Conservation (phyloP, 129 eudicot genomes). For the Flaveria bidentis region DNA sequence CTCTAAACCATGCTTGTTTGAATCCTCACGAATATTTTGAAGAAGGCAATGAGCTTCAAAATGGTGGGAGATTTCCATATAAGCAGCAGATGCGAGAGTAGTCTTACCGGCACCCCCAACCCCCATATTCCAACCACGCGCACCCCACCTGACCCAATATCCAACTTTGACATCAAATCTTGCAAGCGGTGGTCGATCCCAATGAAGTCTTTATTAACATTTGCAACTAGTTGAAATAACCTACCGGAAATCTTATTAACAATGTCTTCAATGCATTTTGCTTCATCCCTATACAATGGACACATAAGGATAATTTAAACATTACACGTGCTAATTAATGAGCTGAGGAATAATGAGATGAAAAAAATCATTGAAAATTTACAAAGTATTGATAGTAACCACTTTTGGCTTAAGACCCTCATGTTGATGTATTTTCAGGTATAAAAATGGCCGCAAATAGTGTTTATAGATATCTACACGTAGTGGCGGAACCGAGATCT, state of each 20-base stretch:
- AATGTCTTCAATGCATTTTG: not conserved
- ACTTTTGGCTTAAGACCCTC: no score
- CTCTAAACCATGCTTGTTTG: not conserved
- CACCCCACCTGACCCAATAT: not conserved
- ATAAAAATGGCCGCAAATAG: no score
- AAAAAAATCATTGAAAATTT: no score
- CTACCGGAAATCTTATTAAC: not conserved
- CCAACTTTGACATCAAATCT: not conserved
- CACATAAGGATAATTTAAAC: not conserved
- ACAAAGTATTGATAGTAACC: no score
- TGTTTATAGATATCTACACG: no score
- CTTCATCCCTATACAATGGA: not conserved
- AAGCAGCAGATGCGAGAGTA: conserved; percentile 2
- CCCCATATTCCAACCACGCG: conserved; percentile 14
- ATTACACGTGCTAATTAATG: no score
- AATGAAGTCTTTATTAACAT: not conserved
- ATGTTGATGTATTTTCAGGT: no score
- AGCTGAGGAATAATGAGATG: no score
- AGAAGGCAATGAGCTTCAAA: conserved; percentile 10
- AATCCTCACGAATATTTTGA: not conserved
- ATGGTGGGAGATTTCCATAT: not conserved
- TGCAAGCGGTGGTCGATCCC: not conserved
- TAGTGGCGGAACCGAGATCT: no score
- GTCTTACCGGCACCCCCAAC: conserved; percentile 19
- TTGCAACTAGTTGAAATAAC: not conserved